Evolutionary conservation across 208 protist genomes (phyloP), one percentile per base, ranked within the genome.

Genomic region (Trypanosoma melophagium): DNA sequence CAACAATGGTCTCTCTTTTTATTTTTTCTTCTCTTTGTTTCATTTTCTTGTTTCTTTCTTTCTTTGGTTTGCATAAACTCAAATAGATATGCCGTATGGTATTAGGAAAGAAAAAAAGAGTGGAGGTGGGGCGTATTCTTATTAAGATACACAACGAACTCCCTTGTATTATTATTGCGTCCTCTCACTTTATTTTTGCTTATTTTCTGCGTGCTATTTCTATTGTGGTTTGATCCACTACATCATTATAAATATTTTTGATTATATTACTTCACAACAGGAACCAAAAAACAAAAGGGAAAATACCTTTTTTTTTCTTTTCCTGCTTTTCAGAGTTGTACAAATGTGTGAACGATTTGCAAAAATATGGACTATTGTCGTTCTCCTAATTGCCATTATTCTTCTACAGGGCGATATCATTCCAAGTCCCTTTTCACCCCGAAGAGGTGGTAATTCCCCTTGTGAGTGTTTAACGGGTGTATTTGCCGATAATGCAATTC

Each of bases 401-500:
- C 12, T 65, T 40, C 4, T 65, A 7, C 21, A 63, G n/a, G n/a
- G 38, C 7, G 58, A 63, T 35, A 47, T 17, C 22, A 1, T 50
- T 16, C 17, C 2, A 22, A 19, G 22, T 25, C 45, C 22, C 7
- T 19, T 22, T 4, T 16, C 44, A 35, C 21, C 17, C 25, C 12
- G 0, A 19, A 3, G 10, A 12, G 10, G 16, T 21, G 24, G 45
- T 17, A 40, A 65, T 21, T 65, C 60, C 1, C 45, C 45, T 13
- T 65, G 60, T 24, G 19, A 55, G 28, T 65, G 60, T 45, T 24
- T 65, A 45, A 65, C 60, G 25, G 60, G 60, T 42, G 17, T 54
- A 41, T 55, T 65, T 55, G 45, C 22, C 3, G 60, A 65, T 40
- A 24, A 28, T 25, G 42, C 42, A 0, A 16, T 65, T 44, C 9